A percentile compares a stretch with the other conserved stretches of the same genome.
These are phyloP conservation scores for Acorus gramineus DNA, from an alignment of 106 monocot species.

Conservation along the genomic window DNA sequence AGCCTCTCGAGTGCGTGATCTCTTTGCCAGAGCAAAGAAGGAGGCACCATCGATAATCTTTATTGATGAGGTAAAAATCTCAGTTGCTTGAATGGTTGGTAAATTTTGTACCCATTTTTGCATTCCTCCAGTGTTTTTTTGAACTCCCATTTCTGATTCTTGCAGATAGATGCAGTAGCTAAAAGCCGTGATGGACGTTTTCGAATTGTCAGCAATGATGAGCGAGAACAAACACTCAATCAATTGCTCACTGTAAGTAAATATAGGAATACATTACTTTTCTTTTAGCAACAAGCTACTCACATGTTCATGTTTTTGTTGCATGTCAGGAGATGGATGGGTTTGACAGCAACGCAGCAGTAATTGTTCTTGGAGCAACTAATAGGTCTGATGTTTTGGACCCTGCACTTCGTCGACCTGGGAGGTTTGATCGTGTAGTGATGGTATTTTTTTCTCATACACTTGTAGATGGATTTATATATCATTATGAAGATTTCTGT, in stretches of 20 bases:
- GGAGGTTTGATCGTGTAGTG: slow-evolving; percentile 97
- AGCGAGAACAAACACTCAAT: slow-evolving; percentile 96
- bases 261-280: too few relatives aligned
- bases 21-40: slow-evolving; percentile 96
- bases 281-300: not conserved
- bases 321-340: slow-evolving; percentile 94
- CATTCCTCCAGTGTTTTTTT: not conserved
- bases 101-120: not conserved
- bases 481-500: too few relatives aligned
- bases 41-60: slow-evolving; percentile 97
- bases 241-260: slow-evolving; percentile 87
- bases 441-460: slow-evolving; percentile 42
- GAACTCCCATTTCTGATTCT: slow-evolving; percentile 1
- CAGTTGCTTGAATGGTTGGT: not conserved
- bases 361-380: slow-evolving; percentile 97
- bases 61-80: slow-evolving; percentile 78
- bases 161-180: slow-evolving; percentile 96
- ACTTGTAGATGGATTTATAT: too few relatives aligned
- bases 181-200: slow-evolving; percentile 97
- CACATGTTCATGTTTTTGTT: not conserved
- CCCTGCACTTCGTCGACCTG: slow-evolving; percentile 97
- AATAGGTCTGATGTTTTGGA: slow-evolving; percentile 95
- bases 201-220: slow-evolving; percentile 98
- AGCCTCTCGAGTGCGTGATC: slow-evolving; percentile 90
- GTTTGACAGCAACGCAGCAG: slow-evolving; percentile 92